phyloP scores from a whole-genome alignment of 2,329 filamentous ascomycete species.

The Neofusicoccum umdonicola region DNA sequence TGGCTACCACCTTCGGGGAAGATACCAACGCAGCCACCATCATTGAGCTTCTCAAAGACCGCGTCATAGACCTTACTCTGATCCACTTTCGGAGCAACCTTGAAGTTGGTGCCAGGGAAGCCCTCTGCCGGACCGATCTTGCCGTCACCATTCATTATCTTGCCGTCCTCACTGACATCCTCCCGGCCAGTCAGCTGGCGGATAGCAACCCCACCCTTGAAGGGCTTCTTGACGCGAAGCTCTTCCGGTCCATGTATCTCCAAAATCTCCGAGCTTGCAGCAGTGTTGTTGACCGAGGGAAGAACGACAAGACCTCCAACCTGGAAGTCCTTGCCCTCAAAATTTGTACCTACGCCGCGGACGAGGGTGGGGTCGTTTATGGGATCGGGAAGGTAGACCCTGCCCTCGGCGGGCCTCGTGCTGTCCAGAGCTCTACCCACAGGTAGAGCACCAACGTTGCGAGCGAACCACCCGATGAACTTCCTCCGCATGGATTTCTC shows the following conservation, averaged over 20 bases:
- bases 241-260: constrained; percentile 79
- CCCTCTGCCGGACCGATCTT: constrained; percentile 53
- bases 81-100: constrained; percentile 88
- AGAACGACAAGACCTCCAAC: constrained; percentile 82
- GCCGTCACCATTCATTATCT: constrained; percentile 56
- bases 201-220: constrained; percentile 73
- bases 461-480: constrained; percentile 85
- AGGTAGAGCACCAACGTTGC: constrained; percentile 84
- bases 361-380: constrained; percentile 79
- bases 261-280: constrained; percentile 78
- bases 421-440: constrained; percentile 88
- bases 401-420: constrained; percentile 75
- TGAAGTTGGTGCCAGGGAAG: constrained; percentile 78
- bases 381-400: constrained; percentile 85
- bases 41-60: constrained; percentile 79
- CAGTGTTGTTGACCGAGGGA: constrained; percentile 76
- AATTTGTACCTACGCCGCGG: constrained; percentile 77
- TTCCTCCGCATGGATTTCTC: constrained; percentile 89
- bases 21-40: constrained; percentile 88
- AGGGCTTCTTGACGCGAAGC: constrained; percentile 80
- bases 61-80: constrained; percentile 92
- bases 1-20: constrained; percentile 97
- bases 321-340: constrained; percentile 69
- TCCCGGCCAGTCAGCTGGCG: constrained; percentile 78
- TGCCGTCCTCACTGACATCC: constrained; percentile 66